Conservation (phyloP, 2,329 filamentous ascomycete species). For the Clonostachys chloroleuca region DNA sequence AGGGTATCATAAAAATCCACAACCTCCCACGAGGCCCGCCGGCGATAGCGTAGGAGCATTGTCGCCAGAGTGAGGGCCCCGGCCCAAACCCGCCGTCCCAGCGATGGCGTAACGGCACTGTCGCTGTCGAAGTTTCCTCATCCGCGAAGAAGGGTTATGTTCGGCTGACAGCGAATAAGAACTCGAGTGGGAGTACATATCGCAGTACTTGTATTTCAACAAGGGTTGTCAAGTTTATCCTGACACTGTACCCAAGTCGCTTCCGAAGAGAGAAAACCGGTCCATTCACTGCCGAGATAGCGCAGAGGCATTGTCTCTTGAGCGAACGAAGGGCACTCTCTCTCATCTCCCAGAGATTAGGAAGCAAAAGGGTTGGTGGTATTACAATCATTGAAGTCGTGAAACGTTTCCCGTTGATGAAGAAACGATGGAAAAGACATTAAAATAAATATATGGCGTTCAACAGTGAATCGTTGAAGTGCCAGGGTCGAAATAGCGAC, state of each 20-base stretch:
- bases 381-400: too few species aligned
- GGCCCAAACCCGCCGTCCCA: slow-evolving; percentile 48
- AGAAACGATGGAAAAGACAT: neutral
- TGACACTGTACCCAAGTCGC: neutral
- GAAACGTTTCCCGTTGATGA: too few species aligned
- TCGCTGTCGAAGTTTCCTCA: slow-evolving; percentile 40
- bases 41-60: slow-evolving; percentile 52
- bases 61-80: slow-evolving; percentile 36
- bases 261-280: slow-evolving; percentile 11
- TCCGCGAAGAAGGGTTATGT: slow-evolving; percentile 5
- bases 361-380: too few species aligned
- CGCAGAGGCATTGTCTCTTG: slow-evolving; percentile 47
- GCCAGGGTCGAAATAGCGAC: neutral
- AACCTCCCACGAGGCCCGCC: slow-evolving; percentile 40
- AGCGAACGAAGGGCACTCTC: neutral
- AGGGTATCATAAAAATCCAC: slow-evolving; percentile 1
- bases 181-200: slow-evolving; percentile 36
- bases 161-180: slow-evolving; percentile 39
- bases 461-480: slow-evolving; percentile 6
- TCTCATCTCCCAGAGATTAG: too few species aligned
- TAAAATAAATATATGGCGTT: slow-evolving; percentile 9
- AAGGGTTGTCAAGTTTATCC: slow-evolving; percentile 16
- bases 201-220: too few species aligned
- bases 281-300: slow-evolving; percentile 25
- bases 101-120: slow-evolving; percentile 52